Percentiles rank a stretch among this genome's conserved stretches.
phyloP scores from a whole-genome alignment of 495 filamentous ascomycete genomes.

The Neurospora hispaniola region DNA sequence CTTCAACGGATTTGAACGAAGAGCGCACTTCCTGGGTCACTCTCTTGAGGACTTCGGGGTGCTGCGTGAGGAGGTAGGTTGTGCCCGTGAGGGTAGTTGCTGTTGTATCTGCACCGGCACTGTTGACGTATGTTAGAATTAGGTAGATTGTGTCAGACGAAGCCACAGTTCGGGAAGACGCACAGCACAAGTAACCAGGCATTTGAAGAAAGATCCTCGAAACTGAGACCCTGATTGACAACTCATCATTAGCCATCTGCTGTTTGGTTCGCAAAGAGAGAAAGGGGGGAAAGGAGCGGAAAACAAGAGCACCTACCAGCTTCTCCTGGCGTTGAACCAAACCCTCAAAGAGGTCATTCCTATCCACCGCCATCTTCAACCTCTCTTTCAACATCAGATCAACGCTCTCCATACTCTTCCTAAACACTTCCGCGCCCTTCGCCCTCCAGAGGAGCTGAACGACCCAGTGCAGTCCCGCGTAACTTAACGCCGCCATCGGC shows the following conservation, averaged over 20 bases:
- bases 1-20: conserved; percentile 30
- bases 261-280: neutral
- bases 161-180: neutral
- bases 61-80: conserved; percentile 38
- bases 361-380: conserved; percentile 17
- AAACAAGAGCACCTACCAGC: conserved; percentile 3
- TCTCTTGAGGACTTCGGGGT: conserved; percentile 28
- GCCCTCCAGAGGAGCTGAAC: neutral
- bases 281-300: too few relatives aligned
- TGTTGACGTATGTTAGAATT: neutral
- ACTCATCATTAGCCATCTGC: neutral
- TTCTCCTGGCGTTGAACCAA: conserved; percentile 24
- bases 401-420: conserved; percentile 10
- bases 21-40: conserved; percentile 39
- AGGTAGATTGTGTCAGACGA: neutral
- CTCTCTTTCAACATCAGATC: conserved; percentile 17
- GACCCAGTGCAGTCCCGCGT: conserved; percentile 11
- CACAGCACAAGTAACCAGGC: conserved; percentile 1
- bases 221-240: neutral
- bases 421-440: neutral
- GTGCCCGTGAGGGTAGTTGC: conserved; percentile 39
- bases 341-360: conserved; percentile 31
- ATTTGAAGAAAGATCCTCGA: conserved; percentile 5
- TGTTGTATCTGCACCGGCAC: conserved; percentile 40
- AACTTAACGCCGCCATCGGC: conserved; percentile 16